Percentiles rank a stretch among this genome's conserved stretches.
These are phyloP conservation scores for Lathyrus sativus DNA, from an alignment of 306 rosid genomes.

Conservation along the genomic window DNA sequence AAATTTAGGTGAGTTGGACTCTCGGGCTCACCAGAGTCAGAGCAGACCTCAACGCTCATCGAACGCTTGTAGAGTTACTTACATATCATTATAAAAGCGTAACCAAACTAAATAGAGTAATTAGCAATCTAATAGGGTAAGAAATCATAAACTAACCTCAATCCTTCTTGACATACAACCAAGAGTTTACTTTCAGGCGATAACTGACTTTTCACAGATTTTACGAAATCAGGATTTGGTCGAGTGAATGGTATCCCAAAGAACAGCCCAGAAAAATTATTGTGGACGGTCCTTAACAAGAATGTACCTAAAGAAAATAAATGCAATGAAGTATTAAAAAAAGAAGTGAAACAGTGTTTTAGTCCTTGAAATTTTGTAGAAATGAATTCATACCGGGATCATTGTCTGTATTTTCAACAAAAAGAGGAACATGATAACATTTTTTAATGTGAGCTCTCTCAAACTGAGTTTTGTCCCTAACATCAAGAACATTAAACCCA, in stretches of 20 bases:
- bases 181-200: conserved; percentile 67
- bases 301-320: conserved; percentile 69
- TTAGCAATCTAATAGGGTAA: conserved; percentile 16
- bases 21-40: too few relatives aligned
- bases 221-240: conserved; percentile 75
- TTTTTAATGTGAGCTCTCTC: conserved; percentile 86
- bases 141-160: conserved; percentile 62
- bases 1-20: too few relatives aligned
- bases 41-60: too few relatives aligned
- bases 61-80: too few relatives aligned
- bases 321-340: not conserved
- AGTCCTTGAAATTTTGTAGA: not conserved
- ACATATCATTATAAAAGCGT: too few relatives aligned
- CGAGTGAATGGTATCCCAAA: conserved; percentile 84
- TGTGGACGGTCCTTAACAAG: conserved; percentile 81
- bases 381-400: conserved; percentile 55
- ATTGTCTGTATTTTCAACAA: conserved; percentile 79
- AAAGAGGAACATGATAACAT: conserved; percentile 83
- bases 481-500: conserved; percentile 76
- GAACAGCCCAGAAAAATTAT: conserved; percentile 89
- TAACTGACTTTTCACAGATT: conserved; percentile 70
- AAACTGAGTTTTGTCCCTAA: conserved; percentile 73
- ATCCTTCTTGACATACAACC: conserved; percentile 92
- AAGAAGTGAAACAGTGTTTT: not conserved
- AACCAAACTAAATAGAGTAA: too few relatives aligned